A percentile compares a stretch with the other conserved stretches of the same genome.
Evolutionary conservation across 495 filamentous ascomycete genomes (phyloP).

Genomic region (Aspergillus egyptiacus): DNA sequence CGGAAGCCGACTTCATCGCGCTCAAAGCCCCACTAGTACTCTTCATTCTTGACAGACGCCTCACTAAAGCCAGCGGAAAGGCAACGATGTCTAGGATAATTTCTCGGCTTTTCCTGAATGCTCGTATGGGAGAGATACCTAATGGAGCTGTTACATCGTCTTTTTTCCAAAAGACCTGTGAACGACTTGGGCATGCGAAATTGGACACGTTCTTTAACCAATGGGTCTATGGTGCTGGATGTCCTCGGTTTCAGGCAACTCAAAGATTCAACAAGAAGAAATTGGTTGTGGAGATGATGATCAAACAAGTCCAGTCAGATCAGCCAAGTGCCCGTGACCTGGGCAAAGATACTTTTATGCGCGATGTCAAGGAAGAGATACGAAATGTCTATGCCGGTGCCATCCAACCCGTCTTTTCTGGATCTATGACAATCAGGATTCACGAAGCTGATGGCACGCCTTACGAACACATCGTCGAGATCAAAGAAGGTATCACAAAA

Average conservation of each 20-base stretch:
- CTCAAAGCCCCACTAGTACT: constrained; percentile 89
- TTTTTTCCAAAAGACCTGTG: constrained; percentile 72
- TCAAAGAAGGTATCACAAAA: constrained; percentile 73
- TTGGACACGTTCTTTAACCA: constrained; percentile 86
- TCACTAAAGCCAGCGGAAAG: constrained; percentile 79
- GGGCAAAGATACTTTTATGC: constrained; percentile 66
- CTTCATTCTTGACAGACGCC: constrained; percentile 84
- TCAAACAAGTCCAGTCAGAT: constrained; percentile 70
- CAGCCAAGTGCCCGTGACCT: constrained; percentile 43
- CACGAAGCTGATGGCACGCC: constrained; percentile 98
- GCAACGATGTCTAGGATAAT: constrained; percentile 81
- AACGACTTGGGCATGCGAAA: constrained; percentile 78
- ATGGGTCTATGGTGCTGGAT: constrained; percentile 84
- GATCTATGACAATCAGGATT: constrained; percentile 94
- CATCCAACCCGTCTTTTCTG: constrained; percentile 75
- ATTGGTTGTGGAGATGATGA: constrained; percentile 86
- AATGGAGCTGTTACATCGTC: constrained; percentile 68
- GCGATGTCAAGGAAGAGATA: constrained; percentile 74
- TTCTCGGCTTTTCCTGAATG: constrained; percentile 69
- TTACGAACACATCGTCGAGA: constrained; percentile 96
- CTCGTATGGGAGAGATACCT: constrained; percentile 67
- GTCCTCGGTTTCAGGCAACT: constrained; percentile 74
- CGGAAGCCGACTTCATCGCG: constrained; percentile 80
- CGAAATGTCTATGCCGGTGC: constrained; percentile 62
- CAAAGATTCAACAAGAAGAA: constrained; percentile 98